Evolutionary conservation across 2,329 filamentous ascomycete genomes (phyloP).

Genomic region (Alternaria angustiovoidea): DNA sequence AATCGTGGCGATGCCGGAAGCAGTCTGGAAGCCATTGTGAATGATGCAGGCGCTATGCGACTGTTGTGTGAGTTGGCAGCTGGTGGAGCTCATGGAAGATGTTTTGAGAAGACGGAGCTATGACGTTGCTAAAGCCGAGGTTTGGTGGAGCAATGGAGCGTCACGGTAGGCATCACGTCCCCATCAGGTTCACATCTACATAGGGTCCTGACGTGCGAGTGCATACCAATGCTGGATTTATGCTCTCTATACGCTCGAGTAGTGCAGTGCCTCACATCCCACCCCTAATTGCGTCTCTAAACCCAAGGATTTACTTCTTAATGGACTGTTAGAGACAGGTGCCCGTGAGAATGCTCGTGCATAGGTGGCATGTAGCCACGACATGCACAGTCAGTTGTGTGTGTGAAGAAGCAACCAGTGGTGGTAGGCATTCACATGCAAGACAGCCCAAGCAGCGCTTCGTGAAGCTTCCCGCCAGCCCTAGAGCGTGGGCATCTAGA

Average conservation of each 20-base stretch:
- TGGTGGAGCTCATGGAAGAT: slow-evolving; percentile 11
- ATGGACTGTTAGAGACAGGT: neutral
- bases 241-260: neutral
- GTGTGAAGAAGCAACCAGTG: neutral
- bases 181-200: neutral
- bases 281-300: neutral
- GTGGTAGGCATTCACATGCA: slow-evolving; percentile 15
- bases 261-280: neutral
- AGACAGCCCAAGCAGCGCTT: slow-evolving; percentile 18
- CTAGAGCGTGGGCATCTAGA: slow-evolving; percentile 8
- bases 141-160: slow-evolving; percentile 22
- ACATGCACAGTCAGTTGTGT: neutral
- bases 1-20: slow-evolving; percentile 27
- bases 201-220: neutral
- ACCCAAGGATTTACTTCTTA: too few relatives aligned
- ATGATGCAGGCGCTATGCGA: slow-evolving; percentile 5
- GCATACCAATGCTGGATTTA: neutral
- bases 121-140: slow-evolving; percentile 40
- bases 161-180: neutral
- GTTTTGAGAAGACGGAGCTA: slow-evolving; percentile 29
- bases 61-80: slow-evolving; percentile 11
- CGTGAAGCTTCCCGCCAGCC: slow-evolving; percentile 32
- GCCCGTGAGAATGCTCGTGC: neutral
- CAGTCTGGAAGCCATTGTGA: slow-evolving; percentile 39
- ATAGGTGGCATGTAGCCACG: neutral